These are phyloP conservation scores for Fusarium sp. DNA, from an alignment of 2,329 filamentous ascomycete genomes.

Conservation along the genomic window DNA sequence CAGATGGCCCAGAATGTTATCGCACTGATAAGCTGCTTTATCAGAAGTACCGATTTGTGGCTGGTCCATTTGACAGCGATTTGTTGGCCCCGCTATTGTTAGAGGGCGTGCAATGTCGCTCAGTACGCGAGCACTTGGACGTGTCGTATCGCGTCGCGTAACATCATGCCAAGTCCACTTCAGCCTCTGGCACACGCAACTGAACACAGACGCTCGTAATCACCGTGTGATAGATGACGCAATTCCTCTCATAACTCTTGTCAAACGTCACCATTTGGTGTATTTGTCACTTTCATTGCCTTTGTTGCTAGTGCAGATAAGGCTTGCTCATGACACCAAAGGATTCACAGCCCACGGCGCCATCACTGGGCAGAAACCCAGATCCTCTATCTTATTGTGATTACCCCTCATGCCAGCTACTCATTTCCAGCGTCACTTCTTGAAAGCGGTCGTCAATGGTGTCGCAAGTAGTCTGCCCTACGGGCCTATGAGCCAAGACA, in stretches of 20 bases:
- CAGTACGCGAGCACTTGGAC: not conserved
- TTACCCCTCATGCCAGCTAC: not conserved
- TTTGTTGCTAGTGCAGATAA: not conserved
- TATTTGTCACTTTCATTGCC: too few species aligned
- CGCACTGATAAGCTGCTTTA: not conserved
- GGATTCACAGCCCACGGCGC: not conserved
- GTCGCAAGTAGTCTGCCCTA: not conserved
- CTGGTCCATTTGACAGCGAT: not conserved
- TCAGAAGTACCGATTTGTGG: not conserved
- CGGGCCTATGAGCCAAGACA: not conserved
- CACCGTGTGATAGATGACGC: not conserved
- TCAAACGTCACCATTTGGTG: not conserved
- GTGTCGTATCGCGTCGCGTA: not conserved
- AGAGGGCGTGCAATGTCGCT: not conserved
- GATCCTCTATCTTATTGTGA: not conserved
- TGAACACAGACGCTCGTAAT: too few species aligned
- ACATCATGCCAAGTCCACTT: not conserved
- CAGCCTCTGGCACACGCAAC: not conserved
- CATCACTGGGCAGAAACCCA: not conserved
- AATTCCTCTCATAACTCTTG: not conserved
- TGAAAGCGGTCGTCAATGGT: too few species aligned
- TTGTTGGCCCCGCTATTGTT: not conserved
- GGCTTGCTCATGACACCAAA: not conserved
- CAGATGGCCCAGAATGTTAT: not conserved
- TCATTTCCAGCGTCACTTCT: too few species aligned